Evolutionary conservation across 2,329 filamentous ascomycete species (phyloP).

Genomic region (Monilinia polystroma): DNA sequence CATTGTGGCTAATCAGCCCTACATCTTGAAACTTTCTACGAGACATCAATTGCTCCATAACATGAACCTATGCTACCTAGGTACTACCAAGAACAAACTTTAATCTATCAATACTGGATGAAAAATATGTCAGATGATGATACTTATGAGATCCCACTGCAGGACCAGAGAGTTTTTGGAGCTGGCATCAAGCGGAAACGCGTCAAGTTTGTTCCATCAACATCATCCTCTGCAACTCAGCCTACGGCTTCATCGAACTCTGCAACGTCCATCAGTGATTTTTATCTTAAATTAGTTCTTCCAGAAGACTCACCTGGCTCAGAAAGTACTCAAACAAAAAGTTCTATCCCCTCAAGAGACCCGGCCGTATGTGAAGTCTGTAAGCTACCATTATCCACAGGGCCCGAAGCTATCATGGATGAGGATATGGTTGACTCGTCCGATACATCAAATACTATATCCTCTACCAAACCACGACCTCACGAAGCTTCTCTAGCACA

Average conservation of each 20-base stretch:
- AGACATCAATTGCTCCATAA: not conserved
- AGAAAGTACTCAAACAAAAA: not conserved
- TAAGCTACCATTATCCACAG: constrained; percentile 56
- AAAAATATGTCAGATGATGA: constrained; percentile 48
- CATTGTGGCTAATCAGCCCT: constrained; percentile 12
- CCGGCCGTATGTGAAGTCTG: constrained; percentile 54
- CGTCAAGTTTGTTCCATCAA: constrained; percentile 55
- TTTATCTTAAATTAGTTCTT: constrained; percentile 67
- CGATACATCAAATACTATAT: not conserved
- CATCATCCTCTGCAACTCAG: constrained; percentile 31
- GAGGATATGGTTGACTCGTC: not conserved
- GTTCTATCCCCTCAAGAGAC: not conserved
- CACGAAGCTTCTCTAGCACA: constrained; percentile 68
- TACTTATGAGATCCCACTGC: constrained; percentile 56
- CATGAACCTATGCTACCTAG: not conserved
- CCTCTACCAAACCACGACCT: constrained; percentile 26
- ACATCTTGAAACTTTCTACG: not conserved
- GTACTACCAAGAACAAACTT: not conserved
- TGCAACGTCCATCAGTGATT: constrained; percentile 45
- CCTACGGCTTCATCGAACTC: constrained; percentile 37
- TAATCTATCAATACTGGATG: not conserved
- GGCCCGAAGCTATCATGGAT: constrained; percentile 15
- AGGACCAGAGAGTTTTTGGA: constrained; percentile 59
- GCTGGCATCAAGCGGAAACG: constrained; percentile 61
- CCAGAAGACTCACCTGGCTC: constrained; percentile 26